Conservation (phyloP, 148 eudicot genomes). For the Chenopodium album region DNA sequence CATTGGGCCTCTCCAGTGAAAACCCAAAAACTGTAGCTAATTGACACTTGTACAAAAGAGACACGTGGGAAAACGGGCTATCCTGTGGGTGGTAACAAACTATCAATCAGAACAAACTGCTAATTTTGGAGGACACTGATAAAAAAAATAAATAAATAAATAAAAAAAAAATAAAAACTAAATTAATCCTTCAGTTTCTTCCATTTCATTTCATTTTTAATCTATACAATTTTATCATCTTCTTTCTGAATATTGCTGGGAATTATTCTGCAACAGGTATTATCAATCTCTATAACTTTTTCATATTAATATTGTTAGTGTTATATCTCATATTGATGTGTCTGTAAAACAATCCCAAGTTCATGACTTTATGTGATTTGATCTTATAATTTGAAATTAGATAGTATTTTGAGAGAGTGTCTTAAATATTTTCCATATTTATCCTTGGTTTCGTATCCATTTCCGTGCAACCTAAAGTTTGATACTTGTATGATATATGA, state of each 20-base stretch:
- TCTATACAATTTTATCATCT: not conserved
- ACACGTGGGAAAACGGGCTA: slow-evolving; percentile 22
- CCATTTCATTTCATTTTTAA: not conserved
- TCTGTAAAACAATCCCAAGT: too few species aligned
- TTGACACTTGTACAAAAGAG: not conserved
- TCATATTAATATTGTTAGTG: not conserved
- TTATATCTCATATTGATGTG: not conserved
- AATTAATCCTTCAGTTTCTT: not conserved
- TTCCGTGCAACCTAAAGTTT: too few species aligned
- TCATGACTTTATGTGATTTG: not conserved
- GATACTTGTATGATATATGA: too few species aligned
- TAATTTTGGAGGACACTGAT: slow-evolving; percentile 14
- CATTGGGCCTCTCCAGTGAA: not conserved
- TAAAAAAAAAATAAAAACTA: not conserved
- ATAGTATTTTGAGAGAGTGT: not conserved
- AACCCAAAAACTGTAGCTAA: not conserved
- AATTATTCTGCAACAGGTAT: slow-evolving; percentile 7
- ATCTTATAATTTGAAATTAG: not conserved
- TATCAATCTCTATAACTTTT: not conserved
- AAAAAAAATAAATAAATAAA: too few species aligned
- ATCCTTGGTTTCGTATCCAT: too few species aligned
- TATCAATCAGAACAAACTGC: slow-evolving; percentile 9
- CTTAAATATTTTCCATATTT: not conserved
- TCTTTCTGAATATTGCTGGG: not conserved
- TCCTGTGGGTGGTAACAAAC: slow-evolving; percentile 13